Evolutionary conservation across 1,139 yeast species (phyloP), one percentile per base, ranked within the genome.

Genomic region (Entelexis sorbosivorans): DNA sequence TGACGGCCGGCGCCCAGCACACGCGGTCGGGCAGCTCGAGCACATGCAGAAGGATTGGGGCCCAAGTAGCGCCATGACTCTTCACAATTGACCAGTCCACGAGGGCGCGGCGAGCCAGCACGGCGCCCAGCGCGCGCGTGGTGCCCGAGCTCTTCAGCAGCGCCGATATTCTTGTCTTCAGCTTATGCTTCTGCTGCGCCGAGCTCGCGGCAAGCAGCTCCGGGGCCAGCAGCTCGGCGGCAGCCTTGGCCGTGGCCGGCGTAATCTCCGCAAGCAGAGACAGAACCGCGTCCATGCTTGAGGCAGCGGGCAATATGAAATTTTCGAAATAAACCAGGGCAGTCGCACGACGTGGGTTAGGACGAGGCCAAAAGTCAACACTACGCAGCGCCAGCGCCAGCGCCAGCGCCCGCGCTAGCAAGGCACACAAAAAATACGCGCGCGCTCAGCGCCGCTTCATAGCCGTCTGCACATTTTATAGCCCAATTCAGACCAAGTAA

Each of bases 11-110:
- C 45, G 64, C 57, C 59, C 73, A 71, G 22, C 69, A 64, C 29
- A 70, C 68, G 13, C 67, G 69, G 58, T 73, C 74, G 33, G 72
- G 72, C 14, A 75, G 71, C 65, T 79, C 83, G 35, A 83, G 64
- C 53, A 76, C 69, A 63, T 82, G 74, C 58, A 79, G 62, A 56
- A 87, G 62, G 55, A 75, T 72, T 32, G 71, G 72, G 39, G 83
- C 71, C 63, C 87, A 74, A 11, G 71, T 66, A 3, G 71, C 67
- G 1, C 94, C 93, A 55, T 82, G 81, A 44, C 64, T 56, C 44
- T 61, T 61, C 34, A 69, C 52, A 44, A 64, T 57, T 9, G 58
- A 59, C 63, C 69, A 65, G 56, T 64, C 63, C 13, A 56, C 58
- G 16, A 66, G 57, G 1, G 68, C 59, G 1, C 57, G 56, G 9